A percentile compares a stretch with the other conserved stretches of the same genome.
phyloP scores from a whole-genome alignment of 306 rosid species.

The Luffa aegyptiaca region DNA sequence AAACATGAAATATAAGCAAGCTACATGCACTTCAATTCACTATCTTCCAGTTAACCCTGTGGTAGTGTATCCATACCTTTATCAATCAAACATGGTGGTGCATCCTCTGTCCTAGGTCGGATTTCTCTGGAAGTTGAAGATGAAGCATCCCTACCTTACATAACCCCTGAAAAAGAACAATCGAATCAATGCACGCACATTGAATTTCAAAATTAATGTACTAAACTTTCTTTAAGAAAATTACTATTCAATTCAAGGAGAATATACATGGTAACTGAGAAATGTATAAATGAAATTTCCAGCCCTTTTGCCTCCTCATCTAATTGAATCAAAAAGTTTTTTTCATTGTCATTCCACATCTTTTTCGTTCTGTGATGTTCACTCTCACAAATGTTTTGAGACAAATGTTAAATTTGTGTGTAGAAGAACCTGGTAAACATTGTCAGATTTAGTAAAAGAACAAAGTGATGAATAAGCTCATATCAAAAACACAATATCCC shows the following conservation, averaged over 20 bases:
- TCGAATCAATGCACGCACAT: background rate
- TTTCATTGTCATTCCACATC: constrained; percentile 5
- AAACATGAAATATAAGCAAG: background rate
- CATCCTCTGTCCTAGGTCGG: constrained; percentile 19
- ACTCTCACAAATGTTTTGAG: too few relatives aligned
- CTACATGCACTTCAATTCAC: constrained; percentile 10
- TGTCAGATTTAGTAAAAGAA: background rate
- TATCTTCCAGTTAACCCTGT: background rate
- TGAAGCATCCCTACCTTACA: constrained; percentile 68
- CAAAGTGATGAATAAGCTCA: background rate
- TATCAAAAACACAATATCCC: background rate
- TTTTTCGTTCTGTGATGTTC: too few relatives aligned
- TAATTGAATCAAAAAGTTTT: constrained; percentile 37
- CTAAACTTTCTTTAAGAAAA: background rate
- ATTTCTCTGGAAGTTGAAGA: constrained; percentile 18
- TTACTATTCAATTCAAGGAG: background rate
- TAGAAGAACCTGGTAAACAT: constrained; percentile 10
- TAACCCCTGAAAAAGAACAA: background rate
- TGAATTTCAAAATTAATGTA: background rate
- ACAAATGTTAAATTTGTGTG: too few relatives aligned
- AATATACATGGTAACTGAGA: constrained; percentile 80
- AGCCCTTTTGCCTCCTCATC: constrained; percentile 37
- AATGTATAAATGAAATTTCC: constrained; percentile 72
- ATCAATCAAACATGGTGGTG: constrained; percentile 16
- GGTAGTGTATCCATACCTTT: constrained; percentile 6